Conservation (phyloP, 495 filamentous ascomycete genomes). For the Trichoderma virens region DNA sequence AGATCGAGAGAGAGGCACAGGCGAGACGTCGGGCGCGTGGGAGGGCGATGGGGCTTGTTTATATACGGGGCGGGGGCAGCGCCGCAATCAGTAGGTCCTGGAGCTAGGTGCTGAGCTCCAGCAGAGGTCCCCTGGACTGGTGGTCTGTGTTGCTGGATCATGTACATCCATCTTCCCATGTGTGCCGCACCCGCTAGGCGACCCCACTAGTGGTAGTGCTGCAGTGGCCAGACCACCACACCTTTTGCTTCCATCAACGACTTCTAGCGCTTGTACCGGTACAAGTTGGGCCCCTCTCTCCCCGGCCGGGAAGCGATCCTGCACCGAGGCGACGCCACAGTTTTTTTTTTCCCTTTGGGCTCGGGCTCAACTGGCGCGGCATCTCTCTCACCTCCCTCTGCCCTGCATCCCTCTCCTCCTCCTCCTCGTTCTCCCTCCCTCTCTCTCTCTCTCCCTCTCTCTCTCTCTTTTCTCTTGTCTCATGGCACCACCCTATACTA, state of each 20-base stretch:
- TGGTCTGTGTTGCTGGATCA: neutral
- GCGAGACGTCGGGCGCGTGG: conserved; percentile 10
- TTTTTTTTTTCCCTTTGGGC: neutral
- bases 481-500: too few relatives aligned
- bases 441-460: too few relatives aligned
- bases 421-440: too few relatives aligned
- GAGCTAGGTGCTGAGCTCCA: neutral
- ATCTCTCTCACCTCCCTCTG: too few relatives aligned
- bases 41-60: conserved; percentile 12
- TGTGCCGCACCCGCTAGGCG: neutral
- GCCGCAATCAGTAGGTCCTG: conserved; percentile 12
- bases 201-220: neutral
- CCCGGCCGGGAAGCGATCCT: conserved; percentile 9
- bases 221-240: conserved; percentile 1
- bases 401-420: too few relatives aligned
- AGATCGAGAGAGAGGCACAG: conserved; percentile 13
- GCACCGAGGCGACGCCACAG: neutral
- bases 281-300: neutral
- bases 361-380: too few relatives aligned
- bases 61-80: conserved; percentile 14
- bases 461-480: too few relatives aligned
- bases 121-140: neutral
- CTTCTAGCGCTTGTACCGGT: neutral
- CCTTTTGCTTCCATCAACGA: neutral
- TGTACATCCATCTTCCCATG: neutral